Base-by-base conservation (phyloP, 768 basidiomycete genomes). In the Collybiopsis confluens region DNA sequence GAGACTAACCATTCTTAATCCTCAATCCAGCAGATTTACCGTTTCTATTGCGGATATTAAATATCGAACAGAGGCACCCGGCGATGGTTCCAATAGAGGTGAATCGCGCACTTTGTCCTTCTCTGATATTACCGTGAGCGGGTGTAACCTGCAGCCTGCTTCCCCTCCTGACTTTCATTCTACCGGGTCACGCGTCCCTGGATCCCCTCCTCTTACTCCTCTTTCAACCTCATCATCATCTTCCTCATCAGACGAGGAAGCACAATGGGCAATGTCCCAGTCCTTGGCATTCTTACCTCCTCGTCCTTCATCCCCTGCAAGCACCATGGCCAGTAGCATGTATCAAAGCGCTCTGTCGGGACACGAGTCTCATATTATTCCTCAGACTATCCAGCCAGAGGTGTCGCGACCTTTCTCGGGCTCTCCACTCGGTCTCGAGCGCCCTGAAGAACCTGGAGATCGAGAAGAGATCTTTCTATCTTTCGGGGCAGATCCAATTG, bases 281-380 rank as follows among this genome's bases (percentile, higher is more conserved):
- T 91, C 89, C 4, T 71, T 90, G 30, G 84, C 77, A 2, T 75
- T 69, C 49, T 72, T 92, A 35, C 86, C 81, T 37, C 78, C 75
- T 11, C 64, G 72, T 40, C 52, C 77, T 8, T 59, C 60, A 6
- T 81, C 74, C n/a, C 72, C 77, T 16, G 59, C 71, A 45, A 69
- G 65, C 36, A 83, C 85, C 18, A 68, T 77, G 45, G 67, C 76
- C 4, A 81, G 81, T 59, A 91, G 85, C 68, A 81, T 92, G 76
- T 93, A 92, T 64, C 79, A 87, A 59, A 92, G 90, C 59, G 86
- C 86, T 3, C 59, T 87, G 20, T 86, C 86, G 9, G 42, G 9
- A 11, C 50, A 41, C 35, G 37, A 35, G 9, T 35, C 18, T 3
- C 16, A 36, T 46, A n/a, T 21, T 28, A 41, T 45, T n/a, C 21